Evolutionary conservation across 2,329 filamentous ascomycete species (phyloP).

Genomic region (Hypoxylon sp.): DNA sequence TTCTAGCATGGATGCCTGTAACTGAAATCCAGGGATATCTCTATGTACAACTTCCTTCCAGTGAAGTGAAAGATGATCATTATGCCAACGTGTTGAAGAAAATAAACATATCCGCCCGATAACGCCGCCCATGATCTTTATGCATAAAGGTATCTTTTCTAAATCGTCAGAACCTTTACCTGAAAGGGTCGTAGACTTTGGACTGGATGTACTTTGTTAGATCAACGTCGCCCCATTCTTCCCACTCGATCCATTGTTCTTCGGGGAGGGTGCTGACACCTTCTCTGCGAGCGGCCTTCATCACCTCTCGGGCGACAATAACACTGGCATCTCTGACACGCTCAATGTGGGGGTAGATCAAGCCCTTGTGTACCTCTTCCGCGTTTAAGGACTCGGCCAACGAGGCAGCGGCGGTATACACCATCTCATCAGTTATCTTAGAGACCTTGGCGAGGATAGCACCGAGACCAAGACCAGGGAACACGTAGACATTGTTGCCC

Average conservation of each 20-base stretch:
- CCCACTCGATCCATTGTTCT: conserved; percentile 79
- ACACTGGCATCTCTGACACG: conserved; percentile 93
- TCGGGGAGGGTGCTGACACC: conserved; percentile 80
- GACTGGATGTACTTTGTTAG: conserved; percentile 73
- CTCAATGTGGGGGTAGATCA: conserved; percentile 92
- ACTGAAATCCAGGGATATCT: conserved; percentile 42
- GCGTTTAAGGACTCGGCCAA: conserved; percentile 83
- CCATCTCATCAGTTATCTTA: conserved; percentile 93
- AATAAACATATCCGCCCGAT: conserved; percentile 31
- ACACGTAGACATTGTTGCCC: conserved; percentile 93
- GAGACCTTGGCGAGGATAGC: conserved; percentile 92
- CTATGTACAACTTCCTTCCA: conserved; percentile 43
- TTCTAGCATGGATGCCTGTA: conserved; percentile 23
- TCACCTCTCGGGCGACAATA: conserved; percentile 89
- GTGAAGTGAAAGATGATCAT: conserved; percentile 44
- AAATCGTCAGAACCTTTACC: conserved; percentile 47
- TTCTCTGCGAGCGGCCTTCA: conserved; percentile 88
- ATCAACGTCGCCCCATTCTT: conserved; percentile 77
- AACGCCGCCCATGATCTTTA: conserved; percentile 50
- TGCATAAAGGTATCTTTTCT: conserved; percentile 36
- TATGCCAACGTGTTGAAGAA: conserved; percentile 41
- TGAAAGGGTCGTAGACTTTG: conserved; percentile 70
- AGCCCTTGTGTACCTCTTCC: conserved; percentile 84
- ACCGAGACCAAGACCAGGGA: conserved; percentile 94
- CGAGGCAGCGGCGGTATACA: conserved; percentile 91